Conservation (phyloP, 306 rosid species). For the Cicer cuneatum region DNA sequence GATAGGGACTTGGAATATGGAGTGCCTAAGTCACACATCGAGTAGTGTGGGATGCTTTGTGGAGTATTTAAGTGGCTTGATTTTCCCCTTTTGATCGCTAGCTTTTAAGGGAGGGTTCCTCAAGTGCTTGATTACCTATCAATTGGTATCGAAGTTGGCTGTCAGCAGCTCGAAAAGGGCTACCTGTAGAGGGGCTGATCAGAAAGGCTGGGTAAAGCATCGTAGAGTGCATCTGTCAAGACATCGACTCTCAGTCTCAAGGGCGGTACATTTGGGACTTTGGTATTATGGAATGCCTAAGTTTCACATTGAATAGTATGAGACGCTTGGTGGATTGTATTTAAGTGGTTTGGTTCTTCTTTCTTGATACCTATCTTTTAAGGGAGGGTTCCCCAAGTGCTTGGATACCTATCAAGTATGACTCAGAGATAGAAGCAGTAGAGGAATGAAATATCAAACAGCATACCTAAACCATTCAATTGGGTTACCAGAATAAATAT, state of each 20-base stretch:
- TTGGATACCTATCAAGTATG: conserved; percentile 1
- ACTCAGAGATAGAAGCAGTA: conserved; percentile 30
- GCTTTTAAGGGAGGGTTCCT: background rate
- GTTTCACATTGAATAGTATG: conserved; percentile 1
- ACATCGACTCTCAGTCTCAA: background rate
- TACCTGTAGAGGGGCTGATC: background rate
- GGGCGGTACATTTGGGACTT: background rate
- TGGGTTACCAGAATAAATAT: conserved; percentile 27
- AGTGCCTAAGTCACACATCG: background rate
- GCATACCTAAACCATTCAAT: conserved; percentile 28
- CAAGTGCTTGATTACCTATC: background rate
- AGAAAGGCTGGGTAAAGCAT: background rate
- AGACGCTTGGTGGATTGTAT: conserved; percentile 3
- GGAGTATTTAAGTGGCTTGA: background rate
- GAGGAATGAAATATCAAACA: conserved; percentile 27
- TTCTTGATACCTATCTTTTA: background rate
- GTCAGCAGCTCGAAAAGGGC: background rate
- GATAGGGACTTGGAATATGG: background rate
- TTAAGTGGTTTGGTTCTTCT: conserved; percentile 15
- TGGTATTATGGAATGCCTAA: conserved; percentile 14
- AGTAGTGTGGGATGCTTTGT: background rate
- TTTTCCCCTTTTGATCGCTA: background rate
- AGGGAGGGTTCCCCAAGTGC: background rate
- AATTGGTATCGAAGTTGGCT: background rate
- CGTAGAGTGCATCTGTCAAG: background rate